These are phyloP conservation scores for Fusarium redolens DNA, from an alignment of 2,329 filamentous ascomycete genomes.

Conservation along the genomic window DNA sequence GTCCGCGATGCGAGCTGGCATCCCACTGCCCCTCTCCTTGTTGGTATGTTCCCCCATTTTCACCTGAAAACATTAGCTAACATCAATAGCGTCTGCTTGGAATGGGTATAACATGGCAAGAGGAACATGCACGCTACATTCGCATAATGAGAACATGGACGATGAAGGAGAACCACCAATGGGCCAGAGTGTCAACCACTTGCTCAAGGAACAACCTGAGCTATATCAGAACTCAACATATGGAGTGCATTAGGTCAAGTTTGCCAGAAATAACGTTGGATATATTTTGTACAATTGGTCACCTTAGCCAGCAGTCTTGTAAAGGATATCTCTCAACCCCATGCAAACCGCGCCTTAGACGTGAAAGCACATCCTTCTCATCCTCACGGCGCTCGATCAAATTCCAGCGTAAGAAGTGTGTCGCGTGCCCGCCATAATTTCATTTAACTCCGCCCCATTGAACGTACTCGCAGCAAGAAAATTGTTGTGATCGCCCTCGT, in stretches of 20 bases:
- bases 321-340: slow-evolving; percentile 18
- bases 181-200: slow-evolving; percentile 69
- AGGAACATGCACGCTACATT: slow-evolving; percentile 82
- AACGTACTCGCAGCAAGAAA: slow-evolving; percentile 42
- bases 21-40: slow-evolving; percentile 83
- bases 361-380: slow-evolving; percentile 25
- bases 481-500: slow-evolving; percentile 34
- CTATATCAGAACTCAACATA: slow-evolving; percentile 40
- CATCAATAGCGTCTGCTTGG: slow-evolving; percentile 77
- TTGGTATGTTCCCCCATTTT: slow-evolving; percentile 57
- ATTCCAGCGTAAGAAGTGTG: slow-evolving; percentile 40
- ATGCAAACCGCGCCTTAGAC: slow-evolving; percentile 7
- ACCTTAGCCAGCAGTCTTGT: slow-evolving; percentile 13
- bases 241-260: slow-evolving; percentile 19
- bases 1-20: slow-evolving; percentile 94
- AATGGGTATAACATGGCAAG: slow-evolving; percentile 79
- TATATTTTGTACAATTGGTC: slow-evolving; percentile 45
- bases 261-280: slow-evolving; percentile 34
- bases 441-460: slow-evolving; percentile 44
- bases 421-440: slow-evolving; percentile 43
- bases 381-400: slow-evolving; percentile 31
- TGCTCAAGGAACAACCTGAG: slow-evolving; percentile 58
- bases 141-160: slow-evolving; percentile 75
- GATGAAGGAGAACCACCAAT: slow-evolving; percentile 72
- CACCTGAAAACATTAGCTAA: slow-evolving; percentile 20